Conservation (phyloP, 2,329 filamentous ascomycete genomes). For the Colletotrichum brevisporum region DNA sequence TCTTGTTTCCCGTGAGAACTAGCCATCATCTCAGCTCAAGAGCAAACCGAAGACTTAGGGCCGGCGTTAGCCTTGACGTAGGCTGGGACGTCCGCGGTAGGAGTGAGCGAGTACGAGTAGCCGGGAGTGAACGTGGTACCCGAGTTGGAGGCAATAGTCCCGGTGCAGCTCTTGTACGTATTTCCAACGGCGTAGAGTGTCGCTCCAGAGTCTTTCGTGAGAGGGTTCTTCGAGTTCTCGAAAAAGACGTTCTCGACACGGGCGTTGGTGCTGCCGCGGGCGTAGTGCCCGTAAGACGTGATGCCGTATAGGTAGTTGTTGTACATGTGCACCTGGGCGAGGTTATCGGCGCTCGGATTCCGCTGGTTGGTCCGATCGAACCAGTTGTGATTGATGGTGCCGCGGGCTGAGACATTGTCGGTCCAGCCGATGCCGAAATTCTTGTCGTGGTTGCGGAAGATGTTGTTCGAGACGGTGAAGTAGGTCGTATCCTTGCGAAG, state of each 20-base stretch:
- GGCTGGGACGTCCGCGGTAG: slow-evolving; percentile 35
- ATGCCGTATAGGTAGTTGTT: slow-evolving; percentile 40
- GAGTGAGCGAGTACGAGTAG: slow-evolving; percentile 31
- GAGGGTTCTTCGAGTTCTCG: slow-evolving; percentile 36
- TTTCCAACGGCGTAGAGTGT: slow-evolving; percentile 27
- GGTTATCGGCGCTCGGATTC: slow-evolving; percentile 40
- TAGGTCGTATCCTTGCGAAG: slow-evolving; percentile 41
- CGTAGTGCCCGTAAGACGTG: slow-evolving; percentile 41
- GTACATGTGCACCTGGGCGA: slow-evolving; percentile 40
- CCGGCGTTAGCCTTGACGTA: slow-evolving; percentile 36
- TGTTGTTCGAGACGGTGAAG: slow-evolving; percentile 43
- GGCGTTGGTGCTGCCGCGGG: slow-evolving; percentile 36
- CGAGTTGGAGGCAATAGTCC: slow-evolving; percentile 31
- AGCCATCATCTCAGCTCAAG: background rate
- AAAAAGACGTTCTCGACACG: slow-evolving; percentile 41
- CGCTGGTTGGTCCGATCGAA: slow-evolving; percentile 41
- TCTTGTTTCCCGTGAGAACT: no score
- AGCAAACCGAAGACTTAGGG: slow-evolving; percentile 28
- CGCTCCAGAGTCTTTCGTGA: slow-evolving; percentile 23
- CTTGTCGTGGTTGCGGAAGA: slow-evolving; percentile 43
- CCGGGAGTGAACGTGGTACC: slow-evolving; percentile 25
- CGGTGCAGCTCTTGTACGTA: slow-evolving; percentile 34
- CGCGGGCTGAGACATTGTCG: slow-evolving; percentile 37
- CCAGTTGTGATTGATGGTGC: slow-evolving; percentile 41
- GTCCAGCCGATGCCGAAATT: slow-evolving; percentile 43